Evolutionary conservation across 164 flowering plant genomes (phyloP).

Genomic region (Tinospora cordifolia): DNA sequence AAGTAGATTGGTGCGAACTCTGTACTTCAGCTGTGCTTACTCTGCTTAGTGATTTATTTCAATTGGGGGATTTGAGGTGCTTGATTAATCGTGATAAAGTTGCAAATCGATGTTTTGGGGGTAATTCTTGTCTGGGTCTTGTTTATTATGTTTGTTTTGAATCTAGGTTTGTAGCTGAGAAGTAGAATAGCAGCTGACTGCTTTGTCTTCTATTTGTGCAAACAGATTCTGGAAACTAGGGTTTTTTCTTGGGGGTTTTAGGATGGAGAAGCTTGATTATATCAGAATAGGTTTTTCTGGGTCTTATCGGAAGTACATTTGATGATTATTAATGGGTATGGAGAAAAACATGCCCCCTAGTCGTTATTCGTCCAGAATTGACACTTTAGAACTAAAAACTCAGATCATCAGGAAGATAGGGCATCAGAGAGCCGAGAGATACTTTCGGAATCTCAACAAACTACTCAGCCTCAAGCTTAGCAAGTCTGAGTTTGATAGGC

Average conservation of each 20-base stretch:
- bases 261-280: neutral
- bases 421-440: conserved; percentile 49
- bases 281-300: no score
- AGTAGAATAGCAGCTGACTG: neutral
- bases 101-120: no score
- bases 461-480: conserved; percentile 42
- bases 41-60: no score
- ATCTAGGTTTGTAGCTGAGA: conserved; percentile 3
- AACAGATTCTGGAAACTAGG: conserved; percentile 15
- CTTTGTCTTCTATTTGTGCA: conserved; percentile 11
- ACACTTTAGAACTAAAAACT: conserved; percentile 56
- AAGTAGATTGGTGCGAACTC: no score
- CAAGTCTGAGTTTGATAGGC: conserved; percentile 54
- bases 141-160: conserved; percentile 5
- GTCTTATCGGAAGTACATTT: no score
- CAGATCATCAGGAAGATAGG: conserved; percentile 49
- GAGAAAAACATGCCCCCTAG: no score
- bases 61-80: no score
- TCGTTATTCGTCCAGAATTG: conserved; percentile 47
- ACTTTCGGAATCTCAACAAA: conserved; percentile 46
- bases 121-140: conserved; percentile 16
- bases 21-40: no score
- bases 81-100: no score
- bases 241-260: conserved; percentile 4
- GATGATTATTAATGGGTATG: no score